Evolutionary conservation across 345 rosid genomes (phyloP).

Genomic region (Durio zibethinus): DNA sequence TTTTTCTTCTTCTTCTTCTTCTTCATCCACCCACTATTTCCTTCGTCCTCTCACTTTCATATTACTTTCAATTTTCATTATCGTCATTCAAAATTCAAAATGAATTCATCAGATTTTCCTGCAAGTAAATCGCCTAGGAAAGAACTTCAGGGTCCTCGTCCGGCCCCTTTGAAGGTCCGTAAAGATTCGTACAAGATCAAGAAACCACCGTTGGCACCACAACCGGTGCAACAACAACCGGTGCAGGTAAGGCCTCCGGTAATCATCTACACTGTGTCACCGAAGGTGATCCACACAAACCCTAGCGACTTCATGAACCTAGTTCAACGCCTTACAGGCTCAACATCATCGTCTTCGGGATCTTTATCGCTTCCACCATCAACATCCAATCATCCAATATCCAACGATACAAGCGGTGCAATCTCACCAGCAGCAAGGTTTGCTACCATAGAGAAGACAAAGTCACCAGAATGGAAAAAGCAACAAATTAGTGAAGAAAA

Average conservation of each 20-base stretch:
- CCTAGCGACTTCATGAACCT: constrained; percentile 80
- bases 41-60: not conserved
- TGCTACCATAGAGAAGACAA: constrained; percentile 62
- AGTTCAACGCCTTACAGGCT: constrained; percentile 89
- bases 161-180: constrained; percentile 61
- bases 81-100: not conserved
- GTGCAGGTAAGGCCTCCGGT: constrained; percentile 53
- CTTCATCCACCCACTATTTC: not conserved
- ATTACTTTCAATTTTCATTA: not conserved
- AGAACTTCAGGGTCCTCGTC: constrained; percentile 84
- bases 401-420: constrained; percentile 31
- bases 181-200: constrained; percentile 82
- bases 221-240: constrained; percentile 21
- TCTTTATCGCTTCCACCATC: constrained; percentile 10
- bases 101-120: constrained; percentile 42
- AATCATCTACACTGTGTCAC: constrained; percentile 82
- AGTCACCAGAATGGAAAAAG: constrained; percentile 31
- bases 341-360: constrained; percentile 30
- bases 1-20: not conserved
- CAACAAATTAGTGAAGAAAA: constrained; percentile 12
- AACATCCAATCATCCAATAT: constrained; percentile 5
- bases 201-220: constrained; percentile 58
- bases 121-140: constrained; percentile 54
- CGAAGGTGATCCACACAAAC: constrained; percentile 78
- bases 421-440: constrained; percentile 79